Evolutionary conservation across 140 eudicot species (phyloP).

Genomic region (Cichorium intybus): DNA sequence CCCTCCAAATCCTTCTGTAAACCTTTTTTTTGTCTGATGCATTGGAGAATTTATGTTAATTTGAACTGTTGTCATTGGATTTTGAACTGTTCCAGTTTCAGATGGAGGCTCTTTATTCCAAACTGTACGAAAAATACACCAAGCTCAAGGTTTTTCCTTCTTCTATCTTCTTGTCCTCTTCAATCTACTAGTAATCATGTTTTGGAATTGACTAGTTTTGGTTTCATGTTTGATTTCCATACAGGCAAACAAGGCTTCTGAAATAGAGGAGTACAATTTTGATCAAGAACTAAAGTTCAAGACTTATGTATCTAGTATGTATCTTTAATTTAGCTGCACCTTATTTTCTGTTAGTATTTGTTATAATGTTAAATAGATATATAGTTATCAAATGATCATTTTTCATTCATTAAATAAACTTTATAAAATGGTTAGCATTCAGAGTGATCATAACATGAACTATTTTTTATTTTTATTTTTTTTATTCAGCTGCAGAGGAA

Average conservation of each 20-base stretch:
- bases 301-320: conserved; percentile 49
- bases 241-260: conserved; percentile 46
- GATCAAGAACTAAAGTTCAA: conserved; percentile 74
- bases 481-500: conserved; percentile 72
- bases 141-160: conserved; percentile 54
- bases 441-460: not conserved
- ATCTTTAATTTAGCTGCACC: not conserved
- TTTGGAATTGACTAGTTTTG: not conserved
- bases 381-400: not conserved
- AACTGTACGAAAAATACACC: conserved; percentile 71
- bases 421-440: not conserved
- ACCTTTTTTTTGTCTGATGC: not conserved
- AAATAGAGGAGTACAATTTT: conserved; percentile 43
- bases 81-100: conserved; percentile 11
- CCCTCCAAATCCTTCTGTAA: not conserved
- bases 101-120: conserved; percentile 75
- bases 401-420: not conserved
- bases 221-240: conserved; percentile 12
- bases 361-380: not conserved
- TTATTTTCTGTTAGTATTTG: not conserved
- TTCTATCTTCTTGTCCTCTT: not conserved
- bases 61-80: too few relatives aligned
- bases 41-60: too few relatives aligned
- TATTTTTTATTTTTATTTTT: conserved; percentile 15
- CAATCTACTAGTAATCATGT: not conserved